Evolutionary conservation across 306 rosid genomes (phyloP).

Genomic region (Malus domestica): DNA sequence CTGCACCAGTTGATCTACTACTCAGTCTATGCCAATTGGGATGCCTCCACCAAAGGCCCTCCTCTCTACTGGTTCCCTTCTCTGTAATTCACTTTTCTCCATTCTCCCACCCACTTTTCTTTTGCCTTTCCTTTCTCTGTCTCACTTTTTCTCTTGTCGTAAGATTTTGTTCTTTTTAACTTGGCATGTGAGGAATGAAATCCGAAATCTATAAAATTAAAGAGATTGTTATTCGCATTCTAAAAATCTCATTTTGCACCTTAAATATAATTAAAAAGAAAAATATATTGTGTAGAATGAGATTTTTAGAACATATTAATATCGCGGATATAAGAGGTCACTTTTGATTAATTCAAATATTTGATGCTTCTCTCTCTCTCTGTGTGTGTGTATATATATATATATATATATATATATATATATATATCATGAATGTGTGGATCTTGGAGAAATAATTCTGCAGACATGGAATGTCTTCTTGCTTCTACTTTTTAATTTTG

Average conservation of each 20-base stretch:
- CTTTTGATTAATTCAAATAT: not conserved
- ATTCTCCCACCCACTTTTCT: not conserved
- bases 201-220: not conserved
- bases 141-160: too few species aligned
- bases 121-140: too few species aligned
- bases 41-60: slow-evolving; percentile 29
- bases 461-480: not conserved
- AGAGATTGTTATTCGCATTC: too few species aligned
- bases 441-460: not conserved
- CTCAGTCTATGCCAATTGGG: slow-evolving; percentile 44
- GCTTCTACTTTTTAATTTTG: not conserved
- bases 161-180: not conserved
- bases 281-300: too few species aligned
- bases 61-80: slow-evolving; percentile 84
- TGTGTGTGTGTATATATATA: too few species aligned
- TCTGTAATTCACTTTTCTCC: slow-evolving; percentile 26
- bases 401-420: too few species aligned
- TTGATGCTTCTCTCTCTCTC: not conserved
- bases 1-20: slow-evolving; percentile 57
- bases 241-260: too few species aligned
- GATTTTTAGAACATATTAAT: not conserved
- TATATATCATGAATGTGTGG: not conserved
- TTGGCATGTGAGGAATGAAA: not conserved
- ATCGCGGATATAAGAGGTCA: not conserved
- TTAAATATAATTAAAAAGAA: too few species aligned